Conservation (phyloP, 2,329 filamentous ascomycete genomes). For the Orbilia quercus region DNA sequence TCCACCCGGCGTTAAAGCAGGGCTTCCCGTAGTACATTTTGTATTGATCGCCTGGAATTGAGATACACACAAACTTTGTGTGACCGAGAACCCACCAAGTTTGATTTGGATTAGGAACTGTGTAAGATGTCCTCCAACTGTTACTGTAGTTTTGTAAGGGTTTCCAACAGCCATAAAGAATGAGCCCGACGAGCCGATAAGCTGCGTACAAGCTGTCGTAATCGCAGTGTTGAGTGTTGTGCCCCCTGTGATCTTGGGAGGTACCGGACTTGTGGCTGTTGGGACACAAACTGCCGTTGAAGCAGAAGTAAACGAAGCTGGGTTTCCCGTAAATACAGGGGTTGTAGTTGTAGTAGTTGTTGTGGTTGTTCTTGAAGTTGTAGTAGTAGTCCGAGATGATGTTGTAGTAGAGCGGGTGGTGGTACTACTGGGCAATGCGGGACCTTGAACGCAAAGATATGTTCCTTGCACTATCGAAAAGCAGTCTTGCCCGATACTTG, state of each 20-base stretch:
- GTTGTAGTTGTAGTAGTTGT: neutral
- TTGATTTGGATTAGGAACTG: conserved; percentile 20
- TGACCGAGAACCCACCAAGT: conserved; percentile 17
- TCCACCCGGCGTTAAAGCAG: conserved; percentile 11
- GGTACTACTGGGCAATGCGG: neutral
- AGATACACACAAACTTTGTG: conserved; percentile 2
- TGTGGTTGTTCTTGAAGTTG: neutral
- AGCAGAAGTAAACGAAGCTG: conserved; percentile 14
- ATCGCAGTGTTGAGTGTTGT: conserved; percentile 12
- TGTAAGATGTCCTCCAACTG: conserved; percentile 5
- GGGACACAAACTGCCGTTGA: conserved; percentile 7
- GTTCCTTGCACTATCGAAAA: conserved; percentile 1
- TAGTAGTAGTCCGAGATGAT: neutral
- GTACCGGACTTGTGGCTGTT: neutral
- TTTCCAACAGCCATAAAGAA: conserved; percentile 9
- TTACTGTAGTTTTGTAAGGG: conserved; percentile 11
- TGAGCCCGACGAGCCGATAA: conserved; percentile 7
- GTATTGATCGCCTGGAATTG: conserved; percentile 12
- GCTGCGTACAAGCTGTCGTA: conserved; percentile 16
- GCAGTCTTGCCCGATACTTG: conserved; percentile 5
- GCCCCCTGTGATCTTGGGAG: neutral
- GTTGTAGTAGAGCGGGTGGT: neutral
- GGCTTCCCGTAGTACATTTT: conserved; percentile 15
- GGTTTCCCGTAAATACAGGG: neutral
- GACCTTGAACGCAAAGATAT: conserved; percentile 18